phyloP scores from a whole-genome alignment of 2,329 filamentous ascomycete species.

The Trichoderma atrobrunneum region DNA sequence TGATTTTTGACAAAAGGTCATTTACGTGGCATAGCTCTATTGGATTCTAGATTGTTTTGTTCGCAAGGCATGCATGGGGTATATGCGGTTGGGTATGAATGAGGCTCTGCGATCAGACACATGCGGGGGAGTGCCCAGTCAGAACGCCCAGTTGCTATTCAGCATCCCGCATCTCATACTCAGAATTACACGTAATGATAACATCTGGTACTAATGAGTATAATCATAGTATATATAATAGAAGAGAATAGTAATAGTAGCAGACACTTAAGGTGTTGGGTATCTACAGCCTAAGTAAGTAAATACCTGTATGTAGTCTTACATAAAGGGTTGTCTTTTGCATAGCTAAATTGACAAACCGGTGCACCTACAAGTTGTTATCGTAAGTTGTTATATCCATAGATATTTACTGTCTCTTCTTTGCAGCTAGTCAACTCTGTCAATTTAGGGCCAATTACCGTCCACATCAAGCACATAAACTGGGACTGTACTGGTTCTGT shows the following conservation, averaged over 20 bases:
- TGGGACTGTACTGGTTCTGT: not conserved
- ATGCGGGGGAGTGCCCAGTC: not conserved
- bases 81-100: not conserved
- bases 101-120: not conserved
- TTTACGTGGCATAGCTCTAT: not conserved
- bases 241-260: not conserved
- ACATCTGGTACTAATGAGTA: not conserved
- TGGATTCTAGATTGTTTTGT: not conserved
- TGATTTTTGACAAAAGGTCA: not conserved
- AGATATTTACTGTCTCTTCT: too few relatives aligned
- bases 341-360: too few relatives aligned
- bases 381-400: too few relatives aligned
- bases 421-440: too few relatives aligned
- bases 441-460: too few relatives aligned
- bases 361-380: too few relatives aligned
- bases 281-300: too few relatives aligned
- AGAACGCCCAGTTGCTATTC: not conserved
- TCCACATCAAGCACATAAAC: too few relatives aligned
- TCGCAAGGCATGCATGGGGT: not conserved
- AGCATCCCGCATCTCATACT: not conserved
- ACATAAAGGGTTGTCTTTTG: too few relatives aligned
- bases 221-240: conserved; percentile 34
- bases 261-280: too few relatives aligned
- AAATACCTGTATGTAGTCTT: too few relatives aligned
- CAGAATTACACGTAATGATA: not conserved